phyloP scores from a whole-genome alignment of 495 filamentous ascomycete species.

The Aspergillus heteromorphus region DNA sequence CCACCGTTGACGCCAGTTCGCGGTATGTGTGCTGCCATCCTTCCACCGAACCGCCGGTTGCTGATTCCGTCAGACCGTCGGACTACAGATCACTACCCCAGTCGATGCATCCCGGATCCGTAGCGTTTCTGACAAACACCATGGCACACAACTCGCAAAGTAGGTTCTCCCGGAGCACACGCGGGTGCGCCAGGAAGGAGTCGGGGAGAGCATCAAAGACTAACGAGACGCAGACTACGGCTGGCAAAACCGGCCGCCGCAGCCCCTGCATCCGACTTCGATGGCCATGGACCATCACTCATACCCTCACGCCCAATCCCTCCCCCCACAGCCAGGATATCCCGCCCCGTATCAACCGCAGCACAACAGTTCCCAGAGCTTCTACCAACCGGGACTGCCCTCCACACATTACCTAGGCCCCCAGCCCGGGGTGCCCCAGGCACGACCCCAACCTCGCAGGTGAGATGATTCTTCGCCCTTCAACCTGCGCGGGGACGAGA shows the following conservation, averaged over 20 bases:
- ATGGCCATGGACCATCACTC: slow-evolving; percentile 20
- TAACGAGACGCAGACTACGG: slow-evolving; percentile 19
- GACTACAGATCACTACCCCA: neutral
- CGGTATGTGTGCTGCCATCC: neutral
- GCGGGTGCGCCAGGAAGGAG: too few relatives aligned
- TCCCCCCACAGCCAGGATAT: slow-evolving; percentile 13
- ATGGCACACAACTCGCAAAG: slow-evolving; percentile 23
- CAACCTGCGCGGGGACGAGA: neutral
- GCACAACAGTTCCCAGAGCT: slow-evolving; percentile 12
- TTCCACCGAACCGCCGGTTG: neutral
- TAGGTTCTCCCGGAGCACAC: slow-evolving; percentile 5
- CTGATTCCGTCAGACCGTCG: neutral
- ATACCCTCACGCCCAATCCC: slow-evolving; percentile 15
- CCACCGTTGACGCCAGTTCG: neutral
- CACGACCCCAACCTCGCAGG: slow-evolving; percentile 21
- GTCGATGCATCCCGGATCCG: slow-evolving; percentile 1
- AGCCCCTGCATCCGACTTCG: slow-evolving; percentile 17
- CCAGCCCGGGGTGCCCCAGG: slow-evolving; percentile 10
- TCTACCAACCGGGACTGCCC: slow-evolving; percentile 14
- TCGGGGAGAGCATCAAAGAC: neutral
- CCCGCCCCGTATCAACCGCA: slow-evolving; percentile 15
- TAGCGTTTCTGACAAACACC: slow-evolving; percentile 4
- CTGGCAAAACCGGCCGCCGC: slow-evolving; percentile 20
- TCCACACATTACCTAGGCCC: slow-evolving; percentile 21
- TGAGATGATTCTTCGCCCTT: slow-evolving; percentile 1